Evolutionary conservation across 2,329 filamentous ascomycete species (phyloP), one percentile per base, ranked within the genome.

Genomic region (Beauveria asiatica): DNA sequence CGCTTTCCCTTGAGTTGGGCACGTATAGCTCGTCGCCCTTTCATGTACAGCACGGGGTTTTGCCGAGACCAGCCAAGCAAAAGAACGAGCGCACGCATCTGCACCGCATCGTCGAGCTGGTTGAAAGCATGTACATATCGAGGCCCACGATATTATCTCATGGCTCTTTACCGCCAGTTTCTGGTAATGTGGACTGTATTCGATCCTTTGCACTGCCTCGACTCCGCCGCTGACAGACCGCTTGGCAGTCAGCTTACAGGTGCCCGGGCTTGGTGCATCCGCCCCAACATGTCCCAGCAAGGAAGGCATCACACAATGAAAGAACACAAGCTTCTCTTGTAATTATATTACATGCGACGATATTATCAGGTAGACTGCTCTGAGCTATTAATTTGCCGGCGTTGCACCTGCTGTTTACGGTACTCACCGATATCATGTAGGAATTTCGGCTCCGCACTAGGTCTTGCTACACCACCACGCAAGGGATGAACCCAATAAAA

Each of bases 221-320:
- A 27, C 7, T n/a, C 21, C n/a, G 33, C 37, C 45, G 8, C 23
- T 33, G 51, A 27, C 30, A 33, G 7, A 50, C 9, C 10, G 44
- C 56, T 58, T 58, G 56, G 37, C 56, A 44, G 46, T 57, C 44
- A 57, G 55, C 55, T 57, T 57, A 44, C 23, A 19, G 25, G 53
- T 42, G 27, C 27, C 41, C 21, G 5, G n/a, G n/a, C 53, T 56
- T 56, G 27, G 53, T 30, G 25, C 41, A 5, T 7, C 42, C 42
- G 53, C n/a, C 53, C 45, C 25, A 10, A 11, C 27, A 39, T 6
- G 42, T 25, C 25, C 23, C 11, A 16, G 21, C 10, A n/a, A 21
- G 41, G 25, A 46, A 56, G 19, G 50, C 27, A 46, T 55, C 13
- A 45, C n/a, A 45, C 25, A 21, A 45, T 3, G 3, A 45, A 55